phyloP scores from a whole-genome alignment of 495 filamentous ascomycete genomes.

The Neurospora terricola region DNA sequence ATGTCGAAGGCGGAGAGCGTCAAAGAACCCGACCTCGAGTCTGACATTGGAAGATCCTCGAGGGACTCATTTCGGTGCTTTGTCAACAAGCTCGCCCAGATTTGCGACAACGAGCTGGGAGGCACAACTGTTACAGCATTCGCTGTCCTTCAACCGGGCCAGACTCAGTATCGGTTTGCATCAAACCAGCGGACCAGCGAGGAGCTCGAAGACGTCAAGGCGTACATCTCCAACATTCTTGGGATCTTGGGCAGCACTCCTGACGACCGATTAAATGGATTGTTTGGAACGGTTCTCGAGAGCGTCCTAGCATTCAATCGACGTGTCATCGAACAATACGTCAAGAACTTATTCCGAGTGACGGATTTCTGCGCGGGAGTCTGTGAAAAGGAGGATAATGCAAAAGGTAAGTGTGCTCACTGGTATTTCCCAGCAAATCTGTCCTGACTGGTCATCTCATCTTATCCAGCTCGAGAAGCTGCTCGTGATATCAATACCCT shows the following conservation, averaged over 20 bases:
- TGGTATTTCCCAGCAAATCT: no score
- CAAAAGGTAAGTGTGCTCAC: background rate
- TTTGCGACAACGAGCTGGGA: conserved; percentile 12
- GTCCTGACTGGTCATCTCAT: no score
- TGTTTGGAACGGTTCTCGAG: background rate
- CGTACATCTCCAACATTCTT: conserved; percentile 3
- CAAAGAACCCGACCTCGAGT: conserved; percentile 7
- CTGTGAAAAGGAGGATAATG: background rate
- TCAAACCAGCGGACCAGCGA: conserved; percentile 9
- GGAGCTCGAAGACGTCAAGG: background rate
- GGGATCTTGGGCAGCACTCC: background rate
- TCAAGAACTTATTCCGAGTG: no score
- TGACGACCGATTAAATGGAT: background rate
- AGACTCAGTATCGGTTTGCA: conserved; percentile 16
- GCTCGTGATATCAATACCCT: no score
- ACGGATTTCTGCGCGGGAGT: background rate
- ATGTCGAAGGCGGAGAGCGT: background rate
- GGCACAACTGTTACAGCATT: conserved; percentile 15
- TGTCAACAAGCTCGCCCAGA: conserved; percentile 18
- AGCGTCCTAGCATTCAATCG: background rate
- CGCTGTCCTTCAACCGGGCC: conserved; percentile 8
- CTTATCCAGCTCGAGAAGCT: no score
- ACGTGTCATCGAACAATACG: background rate
- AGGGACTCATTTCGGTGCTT: conserved; percentile 11
- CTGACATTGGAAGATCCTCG: background rate